Base-by-base conservation (phyloP, 495 filamentous ascomycete species). In the Cercophora scortea region DNA sequence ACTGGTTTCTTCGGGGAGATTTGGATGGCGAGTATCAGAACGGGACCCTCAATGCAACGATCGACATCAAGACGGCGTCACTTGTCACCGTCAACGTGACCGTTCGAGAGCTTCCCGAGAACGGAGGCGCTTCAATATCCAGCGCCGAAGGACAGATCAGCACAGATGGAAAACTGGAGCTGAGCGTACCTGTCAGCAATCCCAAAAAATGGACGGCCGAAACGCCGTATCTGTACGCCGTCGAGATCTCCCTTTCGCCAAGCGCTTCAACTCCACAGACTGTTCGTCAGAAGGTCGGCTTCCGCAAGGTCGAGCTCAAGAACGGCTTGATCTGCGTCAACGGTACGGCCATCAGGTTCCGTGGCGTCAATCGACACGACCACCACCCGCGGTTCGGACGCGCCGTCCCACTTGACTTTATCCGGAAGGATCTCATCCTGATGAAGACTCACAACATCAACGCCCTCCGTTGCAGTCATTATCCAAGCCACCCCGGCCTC, bases 401-500 rank as follows among this genome's bases (percentile, higher is more conserved):
- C 6, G 76, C 81, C 6, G 81, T 86, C 9, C 79, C 82, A 4
- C 50, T 74, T 4, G 70, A 76, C 9, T 82, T 80, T 56, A 71
- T 86, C 54, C 66, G 68, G 17, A 56, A 70, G 13, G 83, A 87
- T 52, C 71, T 86, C 11, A 55, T 80, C n/a, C 57, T 82, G 12
- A 87, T 87, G 83, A 87, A 87, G 60, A 65, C 59, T 6, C 79
- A 86, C 62, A 87, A 86, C 36, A 72, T 87, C 63, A 86, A 86
- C 55, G 76, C 82, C 1, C 62, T 86, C 13, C 78, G 82, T 1
- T 82, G 78, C 51, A 80, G 75, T 32, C 82, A 86, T 52, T 80
- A 85, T 47, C 83, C 83, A 5, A 78, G 78, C 25, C 71, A 84
- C 52, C 73, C 77, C 1, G 61, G 62, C 25, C 68, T 86, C 8